A percentile compares a stretch with the other conserved stretches of the same genome.
phyloP scores from a whole-genome alignment of 371 early-diverging fungal genomes.

The Mucor sp. region DNA sequence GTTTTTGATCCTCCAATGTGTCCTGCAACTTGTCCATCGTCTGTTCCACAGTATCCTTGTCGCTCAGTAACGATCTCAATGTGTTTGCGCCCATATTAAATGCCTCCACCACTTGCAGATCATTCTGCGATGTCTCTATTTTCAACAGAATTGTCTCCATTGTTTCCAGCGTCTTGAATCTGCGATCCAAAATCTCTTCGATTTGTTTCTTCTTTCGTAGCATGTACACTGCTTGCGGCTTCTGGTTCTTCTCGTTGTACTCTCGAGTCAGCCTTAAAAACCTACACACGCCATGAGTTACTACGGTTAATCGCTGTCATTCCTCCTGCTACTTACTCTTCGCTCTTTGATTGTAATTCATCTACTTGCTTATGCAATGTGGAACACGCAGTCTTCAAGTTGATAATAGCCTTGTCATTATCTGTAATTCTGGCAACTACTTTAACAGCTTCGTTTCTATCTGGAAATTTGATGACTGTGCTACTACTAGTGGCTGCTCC shows the following conservation, averaged over 20 bases:
- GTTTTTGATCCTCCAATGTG: slow-evolving; percentile 51
- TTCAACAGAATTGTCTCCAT: slow-evolving; percentile 56
- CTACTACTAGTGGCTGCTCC: slow-evolving; percentile 10
- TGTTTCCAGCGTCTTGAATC: slow-evolving; percentile 51
- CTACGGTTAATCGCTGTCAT: background rate
- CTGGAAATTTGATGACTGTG: slow-evolving; percentile 34
- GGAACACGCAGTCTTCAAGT: slow-evolving; percentile 43
- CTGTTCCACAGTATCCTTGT: slow-evolving; percentile 37
- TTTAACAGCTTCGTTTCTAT: slow-evolving; percentile 2
- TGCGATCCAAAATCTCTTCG: slow-evolving; percentile 38
- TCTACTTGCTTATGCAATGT: slow-evolving; percentile 50
- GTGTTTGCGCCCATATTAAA: slow-evolving; percentile 55
- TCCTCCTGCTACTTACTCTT: slow-evolving; percentile 8
- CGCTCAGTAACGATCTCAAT: slow-evolving; percentile 34
- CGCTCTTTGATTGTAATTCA: slow-evolving; percentile 41
- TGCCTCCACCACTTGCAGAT: slow-evolving; percentile 53
- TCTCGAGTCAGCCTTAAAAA: slow-evolving; percentile 22
- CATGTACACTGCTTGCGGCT: slow-evolving; percentile 48
- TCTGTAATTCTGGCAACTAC: slow-evolving; percentile 31
- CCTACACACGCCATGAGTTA: background rate
- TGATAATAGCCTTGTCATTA: slow-evolving; percentile 52
- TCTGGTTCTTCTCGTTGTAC: slow-evolving; percentile 23
- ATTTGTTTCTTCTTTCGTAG: slow-evolving; percentile 46
- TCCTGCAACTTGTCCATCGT: slow-evolving; percentile 54
- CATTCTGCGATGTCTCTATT: slow-evolving; percentile 56